Evolutionary conservation across 768 basidiomycete genomes (phyloP), one percentile per base, ranked within the genome.

Genomic region (Russula brevipes): DNA sequence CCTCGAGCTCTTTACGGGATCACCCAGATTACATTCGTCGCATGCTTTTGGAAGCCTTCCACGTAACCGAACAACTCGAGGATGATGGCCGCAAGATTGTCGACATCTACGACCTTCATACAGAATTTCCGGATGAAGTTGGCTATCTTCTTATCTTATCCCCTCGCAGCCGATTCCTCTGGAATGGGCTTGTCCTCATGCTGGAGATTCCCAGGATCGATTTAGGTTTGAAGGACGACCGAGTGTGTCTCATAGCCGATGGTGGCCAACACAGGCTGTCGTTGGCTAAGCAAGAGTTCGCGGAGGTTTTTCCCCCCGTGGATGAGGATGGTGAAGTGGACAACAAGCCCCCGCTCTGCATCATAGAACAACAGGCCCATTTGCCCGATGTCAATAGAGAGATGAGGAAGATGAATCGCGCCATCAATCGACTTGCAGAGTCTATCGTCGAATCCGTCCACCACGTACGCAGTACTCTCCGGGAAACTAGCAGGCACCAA

Each of bases 401-500:
- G 75, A 76, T 98, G 57, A 83, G 88, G 65, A 94, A 92, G 74
- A 98, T 98, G 63, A 83, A 84, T n/a, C 85, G 91, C 31, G 89
- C 93, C 4, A 91, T 91, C 19, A 93, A 89, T 70, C 83, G 91
- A 36, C 80, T 99, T 31, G 94, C 94, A 5, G 93, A 98, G 73
- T 89, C 89, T 7, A 94, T 98, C 68, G 87, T 97, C 42, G 87
- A 91, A 66, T 96, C 97, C 0, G 91, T 96, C 8, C 87, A 94
- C 63, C 83, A 90, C 63, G 92, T 98, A 19, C 86, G 88, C 38
- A 81, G 77, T 42, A 84, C 88, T 3, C 77, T 94, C 57, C 77
- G 78, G 36, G 77, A 81, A 47, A 79, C 84, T 0, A 76, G 77
- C 39, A 86, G 82, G 44, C 85, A 85, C 59, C 94, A 95, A 71